Evolutionary conservation across 2,329 filamentous ascomycete genomes (phyloP).

Genomic region (Apiospora saccharicola): DNA sequence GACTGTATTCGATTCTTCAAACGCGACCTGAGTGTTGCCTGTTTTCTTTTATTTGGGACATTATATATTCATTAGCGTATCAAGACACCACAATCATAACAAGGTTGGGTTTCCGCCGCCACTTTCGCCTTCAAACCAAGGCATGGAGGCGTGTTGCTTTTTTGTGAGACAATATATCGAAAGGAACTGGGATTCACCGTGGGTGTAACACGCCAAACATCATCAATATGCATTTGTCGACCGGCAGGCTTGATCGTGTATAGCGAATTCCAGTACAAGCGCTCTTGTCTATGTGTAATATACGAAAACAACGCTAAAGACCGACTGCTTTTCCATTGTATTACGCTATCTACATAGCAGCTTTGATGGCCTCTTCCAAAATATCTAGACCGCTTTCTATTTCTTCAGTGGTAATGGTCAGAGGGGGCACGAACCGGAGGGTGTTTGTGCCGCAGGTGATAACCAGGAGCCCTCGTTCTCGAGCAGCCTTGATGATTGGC

Average conservation of each 20-base stretch:
- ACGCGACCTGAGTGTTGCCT: background rate
- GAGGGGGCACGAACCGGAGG: slow-evolving; percentile 86
- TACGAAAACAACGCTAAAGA: background rate
- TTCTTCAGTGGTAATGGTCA: slow-evolving; percentile 82
- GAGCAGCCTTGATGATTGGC: slow-evolving; percentile 80
- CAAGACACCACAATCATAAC: background rate
- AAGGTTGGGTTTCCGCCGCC: background rate
- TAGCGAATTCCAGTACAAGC: background rate
- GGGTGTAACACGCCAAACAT: background rate
- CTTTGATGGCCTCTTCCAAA: slow-evolving; percentile 70
- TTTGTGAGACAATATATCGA: background rate
- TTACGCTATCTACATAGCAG: slow-evolving; percentile 40
- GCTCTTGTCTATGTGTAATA: background rate
- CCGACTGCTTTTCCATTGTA: too few species aligned
- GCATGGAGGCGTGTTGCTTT: too few species aligned
- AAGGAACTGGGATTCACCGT: background rate
- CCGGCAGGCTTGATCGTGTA: background rate
- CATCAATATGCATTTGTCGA: too few species aligned
- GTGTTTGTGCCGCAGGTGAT: slow-evolving; percentile 96
- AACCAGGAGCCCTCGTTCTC: slow-evolving; percentile 85
- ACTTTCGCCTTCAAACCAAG: background rate
- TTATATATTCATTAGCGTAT: background rate
- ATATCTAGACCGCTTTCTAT: slow-evolving; percentile 81
- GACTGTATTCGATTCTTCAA: background rate
- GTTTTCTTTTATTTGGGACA: background rate